These are phyloP conservation scores for Tricholoma matsutake DNA, from an alignment of 768 basidiomycete species.

Conservation along the genomic window DNA sequence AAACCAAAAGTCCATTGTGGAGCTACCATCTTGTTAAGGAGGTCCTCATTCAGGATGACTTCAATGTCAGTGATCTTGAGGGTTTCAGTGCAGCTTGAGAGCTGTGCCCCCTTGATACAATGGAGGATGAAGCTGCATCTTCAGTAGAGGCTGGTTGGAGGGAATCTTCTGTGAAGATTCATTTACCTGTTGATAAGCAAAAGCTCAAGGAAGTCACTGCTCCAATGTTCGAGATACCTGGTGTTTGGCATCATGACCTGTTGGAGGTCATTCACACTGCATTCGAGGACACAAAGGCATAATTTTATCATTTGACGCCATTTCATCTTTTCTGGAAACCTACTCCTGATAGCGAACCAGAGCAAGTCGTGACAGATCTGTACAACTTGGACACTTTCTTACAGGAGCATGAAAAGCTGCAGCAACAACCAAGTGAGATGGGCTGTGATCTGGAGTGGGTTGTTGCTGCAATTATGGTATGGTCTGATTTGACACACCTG, in stretches of 20 bases:
- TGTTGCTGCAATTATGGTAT: constrained; percentile 2
- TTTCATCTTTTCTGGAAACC: constrained; percentile 18
- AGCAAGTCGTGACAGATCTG: not conserved
- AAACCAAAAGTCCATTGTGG: not conserved
- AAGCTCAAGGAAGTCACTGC: not conserved
- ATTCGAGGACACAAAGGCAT: constrained; percentile 9
- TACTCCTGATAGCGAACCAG: not conserved
- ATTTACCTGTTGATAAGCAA: not conserved
- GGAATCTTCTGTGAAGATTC: constrained; percentile 2
- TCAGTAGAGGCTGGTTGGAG: not conserved
- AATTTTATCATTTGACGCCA: constrained; percentile 11
- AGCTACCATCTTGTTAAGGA: not conserved
- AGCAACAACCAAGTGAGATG: not conserved
- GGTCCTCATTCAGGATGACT: not conserved
- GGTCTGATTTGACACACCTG: constrained; percentile 26
- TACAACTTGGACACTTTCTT: constrained; percentile 1
- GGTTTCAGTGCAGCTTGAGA: constrained; percentile 3
- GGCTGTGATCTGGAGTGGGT: not conserved
- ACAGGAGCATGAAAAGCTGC: constrained; percentile 1
- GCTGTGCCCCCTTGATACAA: not conserved
- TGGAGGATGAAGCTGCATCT: not conserved
- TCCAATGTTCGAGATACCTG: not conserved
- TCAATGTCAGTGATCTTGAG: not conserved
- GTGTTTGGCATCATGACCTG: constrained; percentile 5
- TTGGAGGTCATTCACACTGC: constrained; percentile 13